phyloP scores from a whole-genome alignment of 192 early-diverging fungal species.

The Backusella parvicylindrica region DNA sequence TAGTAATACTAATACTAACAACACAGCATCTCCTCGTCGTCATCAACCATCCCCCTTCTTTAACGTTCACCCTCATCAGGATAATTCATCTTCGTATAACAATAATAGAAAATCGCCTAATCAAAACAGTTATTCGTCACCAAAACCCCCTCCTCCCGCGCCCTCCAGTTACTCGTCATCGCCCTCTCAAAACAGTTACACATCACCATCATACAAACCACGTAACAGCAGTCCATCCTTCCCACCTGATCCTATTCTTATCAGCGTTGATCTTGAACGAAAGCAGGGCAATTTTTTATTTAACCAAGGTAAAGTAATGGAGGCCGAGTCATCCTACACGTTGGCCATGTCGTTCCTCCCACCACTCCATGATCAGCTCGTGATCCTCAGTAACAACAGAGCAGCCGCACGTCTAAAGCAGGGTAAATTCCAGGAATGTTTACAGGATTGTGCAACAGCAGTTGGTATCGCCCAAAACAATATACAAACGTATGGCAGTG shows the following conservation, averaged over 20 bases:
- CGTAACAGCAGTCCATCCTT: background rate
- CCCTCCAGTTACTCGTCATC: background rate
- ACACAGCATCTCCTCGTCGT: background rate
- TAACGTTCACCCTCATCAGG: background rate
- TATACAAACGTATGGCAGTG: conserved; percentile 13
- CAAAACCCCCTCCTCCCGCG: background rate
- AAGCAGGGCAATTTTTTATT: conserved; percentile 76
- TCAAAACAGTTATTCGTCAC: background rate
- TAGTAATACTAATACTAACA: background rate
- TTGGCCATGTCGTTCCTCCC: conserved; percentile 63
- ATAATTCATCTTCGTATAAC: background rate
- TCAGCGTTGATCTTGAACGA: conserved; percentile 42
- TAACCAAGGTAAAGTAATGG: conserved; percentile 85
- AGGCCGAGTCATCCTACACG: conserved; percentile 73
- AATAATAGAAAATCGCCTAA: background rate
- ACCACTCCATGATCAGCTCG: conserved; percentile 53
- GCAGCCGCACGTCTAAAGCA: conserved; percentile 81
- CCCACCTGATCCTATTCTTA: conserved; percentile 12
- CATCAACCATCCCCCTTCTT: background rate
- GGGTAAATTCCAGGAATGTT: conserved; percentile 73
- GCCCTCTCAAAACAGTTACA: background rate
- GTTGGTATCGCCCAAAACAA: conserved; percentile 32
- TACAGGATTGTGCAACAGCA: conserved; percentile 61
- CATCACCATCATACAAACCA: background rate
- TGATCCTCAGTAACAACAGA: conserved; percentile 82